A percentile compares a stretch with the other conserved stretches of the same genome.
phyloP scores from a whole-genome alignment of 495 filamentous ascomycete genomes.

The Trichoderma erinaceum region DNA sequence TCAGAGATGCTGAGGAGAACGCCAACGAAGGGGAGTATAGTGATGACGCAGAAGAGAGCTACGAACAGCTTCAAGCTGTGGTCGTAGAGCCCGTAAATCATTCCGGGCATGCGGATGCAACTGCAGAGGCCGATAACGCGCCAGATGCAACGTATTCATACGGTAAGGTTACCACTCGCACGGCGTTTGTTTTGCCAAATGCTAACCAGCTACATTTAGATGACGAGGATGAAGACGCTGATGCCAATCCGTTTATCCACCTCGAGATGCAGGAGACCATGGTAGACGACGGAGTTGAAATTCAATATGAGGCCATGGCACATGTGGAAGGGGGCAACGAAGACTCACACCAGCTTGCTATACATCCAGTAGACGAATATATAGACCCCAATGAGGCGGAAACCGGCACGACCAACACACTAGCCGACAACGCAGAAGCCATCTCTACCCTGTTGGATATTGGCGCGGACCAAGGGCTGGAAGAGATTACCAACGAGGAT shows the following conservation, averaged over 20 bases:
- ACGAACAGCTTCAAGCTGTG: slow-evolving; percentile 6
- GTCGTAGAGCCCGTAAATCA: neutral
- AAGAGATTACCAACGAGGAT: slow-evolving; percentile 7
- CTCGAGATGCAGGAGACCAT: neutral
- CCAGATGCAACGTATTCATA: slow-evolving; percentile 1
- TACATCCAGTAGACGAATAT: neutral
- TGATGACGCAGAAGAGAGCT: neutral
- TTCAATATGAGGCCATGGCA: neutral
- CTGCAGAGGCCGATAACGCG: neutral
- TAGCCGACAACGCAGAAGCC: neutral
- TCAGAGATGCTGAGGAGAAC: slow-evolving; percentile 18
- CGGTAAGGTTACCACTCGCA: neutral
- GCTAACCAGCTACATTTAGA: neutral
- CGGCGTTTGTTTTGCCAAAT: neutral
- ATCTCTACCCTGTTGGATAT: neutral
- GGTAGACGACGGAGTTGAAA: neutral
- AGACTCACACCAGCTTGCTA: neutral
- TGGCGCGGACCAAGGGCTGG: neutral
- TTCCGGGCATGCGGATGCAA: neutral
- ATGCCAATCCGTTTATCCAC: slow-evolving; percentile 6
- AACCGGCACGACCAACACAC: slow-evolving; percentile 4
- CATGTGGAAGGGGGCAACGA: neutral
- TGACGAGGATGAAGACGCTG: neutral
- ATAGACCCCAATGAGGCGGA: neutral
- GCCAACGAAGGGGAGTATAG: slow-evolving; percentile 8